Conservation (phyloP, 2,329 filamentous ascomycete genomes). For the Cladophialophora bantiana region DNA sequence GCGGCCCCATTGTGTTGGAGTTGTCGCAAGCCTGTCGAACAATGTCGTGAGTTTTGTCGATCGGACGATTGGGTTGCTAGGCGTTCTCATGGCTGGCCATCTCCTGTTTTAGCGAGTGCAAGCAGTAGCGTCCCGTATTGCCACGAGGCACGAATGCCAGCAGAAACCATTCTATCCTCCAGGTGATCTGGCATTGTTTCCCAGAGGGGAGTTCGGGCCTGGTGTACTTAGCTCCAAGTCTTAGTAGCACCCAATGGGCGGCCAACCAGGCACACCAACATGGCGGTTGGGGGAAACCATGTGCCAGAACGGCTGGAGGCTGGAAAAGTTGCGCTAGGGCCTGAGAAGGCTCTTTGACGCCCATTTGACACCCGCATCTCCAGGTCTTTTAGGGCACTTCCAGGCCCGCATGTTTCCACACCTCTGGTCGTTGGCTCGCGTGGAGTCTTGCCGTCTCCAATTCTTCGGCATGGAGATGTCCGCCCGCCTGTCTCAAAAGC, state of each 20-base stretch:
- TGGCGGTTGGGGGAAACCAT: constrained; percentile 11
- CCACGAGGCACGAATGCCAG: constrained; percentile 17
- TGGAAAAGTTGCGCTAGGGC: not conserved
- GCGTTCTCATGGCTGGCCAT: constrained; percentile 8
- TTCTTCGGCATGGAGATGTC: constrained; percentile 66
- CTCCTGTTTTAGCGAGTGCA: constrained; percentile 1
- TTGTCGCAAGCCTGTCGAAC: constrained; percentile 7
- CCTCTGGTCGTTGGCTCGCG: constrained; percentile 50
- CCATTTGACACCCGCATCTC: not conserved
- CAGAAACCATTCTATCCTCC: not conserved
- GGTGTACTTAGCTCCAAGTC: not conserved
- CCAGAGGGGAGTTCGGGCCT: constrained; percentile 7
- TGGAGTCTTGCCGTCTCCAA: constrained; percentile 59
- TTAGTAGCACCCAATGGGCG: constrained; percentile 8
- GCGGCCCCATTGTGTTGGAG: constrained; percentile 25
- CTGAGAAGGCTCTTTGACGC: not conserved
- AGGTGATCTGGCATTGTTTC: constrained; percentile 13
- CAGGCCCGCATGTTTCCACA: constrained; percentile 55
- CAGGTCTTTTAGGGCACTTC: constrained; percentile 34
- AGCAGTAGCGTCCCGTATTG: constrained; percentile 1
- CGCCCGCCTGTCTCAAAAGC: constrained; percentile 63
- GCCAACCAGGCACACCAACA: not conserved
- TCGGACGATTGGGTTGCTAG: constrained; percentile 1
- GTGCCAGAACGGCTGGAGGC: constrained; percentile 22
- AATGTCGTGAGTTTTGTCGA: not conserved